A percentile compares a stretch with the other conserved stretches of the same genome.
phyloP scores from a whole-genome alignment of 1,284 basidiomycete genomes.

The Moesziomyces globuligerus region DNA sequence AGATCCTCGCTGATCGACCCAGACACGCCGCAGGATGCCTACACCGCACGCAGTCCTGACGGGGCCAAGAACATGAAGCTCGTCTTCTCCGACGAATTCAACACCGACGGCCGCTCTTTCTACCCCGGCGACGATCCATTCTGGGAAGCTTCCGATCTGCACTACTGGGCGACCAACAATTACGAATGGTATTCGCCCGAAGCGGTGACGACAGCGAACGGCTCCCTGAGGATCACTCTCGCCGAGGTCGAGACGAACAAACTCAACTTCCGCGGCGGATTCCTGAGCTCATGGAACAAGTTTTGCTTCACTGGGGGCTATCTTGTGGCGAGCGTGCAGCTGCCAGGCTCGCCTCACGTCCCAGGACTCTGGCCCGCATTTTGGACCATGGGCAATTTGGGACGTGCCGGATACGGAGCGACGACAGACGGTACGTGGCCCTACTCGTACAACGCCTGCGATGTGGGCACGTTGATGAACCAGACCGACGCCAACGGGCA shows the following conservation, averaged over 20 bases:
- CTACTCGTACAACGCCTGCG: conserved; percentile 71
- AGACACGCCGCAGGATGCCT: conserved; percentile 65
- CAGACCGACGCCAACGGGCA: conserved; percentile 54
- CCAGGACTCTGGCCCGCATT: conserved; percentile 67
- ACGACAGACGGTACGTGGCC: conserved; percentile 76
- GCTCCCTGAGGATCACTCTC: conserved; percentile 79
- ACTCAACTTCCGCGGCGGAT: conserved; percentile 74
- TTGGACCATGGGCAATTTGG: conserved; percentile 88
- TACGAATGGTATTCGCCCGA: conserved; percentile 76
- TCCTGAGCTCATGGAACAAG: conserved; percentile 79
- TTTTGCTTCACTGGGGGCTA: conserved; percentile 95
- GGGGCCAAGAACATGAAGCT: conserved; percentile 58
- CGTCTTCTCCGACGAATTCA: conserved; percentile 67
- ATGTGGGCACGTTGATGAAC: conserved; percentile 61
- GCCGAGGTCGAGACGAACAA: conserved; percentile 71
- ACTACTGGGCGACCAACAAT: conserved; percentile 75
- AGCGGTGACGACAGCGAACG: conserved; percentile 80
- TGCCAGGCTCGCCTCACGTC: conserved; percentile 78
- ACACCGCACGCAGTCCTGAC: conserved; percentile 70
- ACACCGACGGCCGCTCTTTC: conserved; percentile 69
- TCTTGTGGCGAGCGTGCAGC: conserved; percentile 76
- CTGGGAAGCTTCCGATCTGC: conserved; percentile 77
- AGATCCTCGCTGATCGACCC: conserved; percentile 64
- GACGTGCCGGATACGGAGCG: conserved; percentile 64
- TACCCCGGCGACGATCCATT: conserved; percentile 73